Evolutionary conservation across 1,139 yeast genomes (phyloP), one percentile per base, ranked within the genome.

Genomic region (Debaryomyces fabryi): DNA sequence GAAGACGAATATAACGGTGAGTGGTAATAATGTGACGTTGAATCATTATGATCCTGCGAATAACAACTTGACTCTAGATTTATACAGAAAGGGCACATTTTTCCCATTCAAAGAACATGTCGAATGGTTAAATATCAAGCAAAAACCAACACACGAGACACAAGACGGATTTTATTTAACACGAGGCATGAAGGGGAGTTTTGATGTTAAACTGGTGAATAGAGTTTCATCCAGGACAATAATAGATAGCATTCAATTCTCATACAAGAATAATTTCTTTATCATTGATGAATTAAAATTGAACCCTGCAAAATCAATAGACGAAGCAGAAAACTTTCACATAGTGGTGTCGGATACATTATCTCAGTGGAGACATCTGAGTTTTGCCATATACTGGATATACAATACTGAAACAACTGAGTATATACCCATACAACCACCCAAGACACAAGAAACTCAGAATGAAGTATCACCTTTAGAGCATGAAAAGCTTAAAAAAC

Each of bases 281-380:
- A 24, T 15, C 16, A 58, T 69, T 3, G 56, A 60, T 1, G 66
- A 67, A 8, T 46, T 75, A 10, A 52, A 55, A 5, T 56, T 74
- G 18, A 74, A 76, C 47, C 80, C 81, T 0, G 60, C 58, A 0
- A 47, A 47, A 13, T 62, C 76, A 2, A 55, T 67, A 4, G 69
- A 72, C 45, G 63, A 65, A 21, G 39, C 48, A 3, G 55, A 56
- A 23, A 59, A 60, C 13, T 53, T 56, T 45, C 79, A 74, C 52
- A 56, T 83, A 15, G 63, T 73, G 9, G 58, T 58, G 1, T 63
- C 78, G 2, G 75, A 74, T 49, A 51, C 41, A 24, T 47, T 63
- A 3, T 40, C 45, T 2, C 78, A 73, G 53, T 69, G 79, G 79
- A 63, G 81, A 51, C 76, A 73, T 47, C 74, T 73, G 63, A 55